These are phyloP conservation scores for Akebia trifoliata DNA, from an alignment of 164 flowering plant species.

Conservation along the genomic window DNA sequence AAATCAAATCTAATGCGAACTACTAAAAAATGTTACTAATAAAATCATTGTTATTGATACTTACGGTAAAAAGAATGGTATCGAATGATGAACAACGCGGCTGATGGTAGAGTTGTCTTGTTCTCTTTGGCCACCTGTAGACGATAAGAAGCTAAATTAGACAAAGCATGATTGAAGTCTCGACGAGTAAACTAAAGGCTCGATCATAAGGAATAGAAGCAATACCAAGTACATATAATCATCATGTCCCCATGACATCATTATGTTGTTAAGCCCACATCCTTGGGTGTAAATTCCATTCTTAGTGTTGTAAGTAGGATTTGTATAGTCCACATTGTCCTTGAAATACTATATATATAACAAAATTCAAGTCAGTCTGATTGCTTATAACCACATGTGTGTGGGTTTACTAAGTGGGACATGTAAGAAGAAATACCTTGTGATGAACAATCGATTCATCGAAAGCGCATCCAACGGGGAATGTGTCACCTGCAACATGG, in stretches of 20 bases:
- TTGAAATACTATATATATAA: constrained; percentile 39
- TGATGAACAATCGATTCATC: constrained; percentile 60
- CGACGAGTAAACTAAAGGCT: neutral
- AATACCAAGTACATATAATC: constrained; percentile 71
- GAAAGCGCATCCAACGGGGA: constrained; percentile 73
- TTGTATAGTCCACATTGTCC: constrained; percentile 44
- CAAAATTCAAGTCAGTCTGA: neutral
- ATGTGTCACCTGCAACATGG: constrained; percentile 59
- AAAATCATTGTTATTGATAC: neutral
- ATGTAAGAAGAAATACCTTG: constrained; percentile 36
- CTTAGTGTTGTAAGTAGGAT: constrained; percentile 50
- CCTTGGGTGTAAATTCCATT: constrained; percentile 48
- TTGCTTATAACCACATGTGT: neutral
- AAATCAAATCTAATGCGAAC: too few relatives aligned
- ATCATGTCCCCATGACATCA: constrained; percentile 71
- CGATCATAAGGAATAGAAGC: neutral
- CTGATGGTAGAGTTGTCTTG: constrained; percentile 50
- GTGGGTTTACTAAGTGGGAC: neutral
- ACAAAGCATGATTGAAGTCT: neutral
- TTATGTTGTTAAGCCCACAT: constrained; percentile 54
- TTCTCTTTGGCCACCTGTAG: constrained; percentile 60
- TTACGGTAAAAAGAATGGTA: constrained; percentile 69
- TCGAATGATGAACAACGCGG: constrained; percentile 54
- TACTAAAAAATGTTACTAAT: constrained; percentile 1
- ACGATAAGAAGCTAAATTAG: neutral